Percentiles rank a stretch among this genome's conserved stretches.
phyloP scores from a whole-genome alignment of 345 rosid genomes.

The Gossypium ekmanianum region DNA sequence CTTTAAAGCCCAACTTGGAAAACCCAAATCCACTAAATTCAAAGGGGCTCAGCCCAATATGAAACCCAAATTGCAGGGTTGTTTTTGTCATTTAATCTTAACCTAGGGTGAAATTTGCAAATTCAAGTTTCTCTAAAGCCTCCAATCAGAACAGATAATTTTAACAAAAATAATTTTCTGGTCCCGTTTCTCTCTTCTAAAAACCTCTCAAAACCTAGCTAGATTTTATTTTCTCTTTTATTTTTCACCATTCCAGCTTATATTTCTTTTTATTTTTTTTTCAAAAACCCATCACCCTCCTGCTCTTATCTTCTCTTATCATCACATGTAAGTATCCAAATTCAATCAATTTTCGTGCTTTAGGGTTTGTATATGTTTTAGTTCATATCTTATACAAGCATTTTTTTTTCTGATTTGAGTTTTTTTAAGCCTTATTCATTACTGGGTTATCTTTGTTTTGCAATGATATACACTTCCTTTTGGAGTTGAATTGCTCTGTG shows the following conservation, averaged over 20 bases:
- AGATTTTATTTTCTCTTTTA: neutral
- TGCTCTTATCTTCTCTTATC: neutral
- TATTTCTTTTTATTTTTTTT: neutral
- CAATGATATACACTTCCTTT: neutral
- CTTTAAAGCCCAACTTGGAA: neutral
- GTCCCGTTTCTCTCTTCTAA: neutral
- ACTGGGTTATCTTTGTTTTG: conserved; percentile 1
- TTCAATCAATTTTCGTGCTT: neutral
- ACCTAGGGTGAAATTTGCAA: neutral
- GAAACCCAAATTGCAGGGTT: neutral
- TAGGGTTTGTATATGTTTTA: neutral
- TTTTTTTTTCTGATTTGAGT: neutral
- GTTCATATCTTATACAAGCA: neutral
- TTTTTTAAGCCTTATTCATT: neutral
- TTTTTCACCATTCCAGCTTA: neutral
- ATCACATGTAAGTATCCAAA: conserved; percentile 15
- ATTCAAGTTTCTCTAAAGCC: neutral
- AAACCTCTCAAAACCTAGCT: conserved; percentile 12
- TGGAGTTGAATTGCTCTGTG: neutral
- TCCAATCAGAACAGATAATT: neutral
- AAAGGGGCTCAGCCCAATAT: neutral
- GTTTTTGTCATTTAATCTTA: neutral
- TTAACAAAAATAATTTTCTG: neutral
- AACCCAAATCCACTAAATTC: neutral
- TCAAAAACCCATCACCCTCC: neutral